Conservation (phyloP, 495 filamentous ascomycete genomes). For the Penicillium longicatenatum region DNA sequence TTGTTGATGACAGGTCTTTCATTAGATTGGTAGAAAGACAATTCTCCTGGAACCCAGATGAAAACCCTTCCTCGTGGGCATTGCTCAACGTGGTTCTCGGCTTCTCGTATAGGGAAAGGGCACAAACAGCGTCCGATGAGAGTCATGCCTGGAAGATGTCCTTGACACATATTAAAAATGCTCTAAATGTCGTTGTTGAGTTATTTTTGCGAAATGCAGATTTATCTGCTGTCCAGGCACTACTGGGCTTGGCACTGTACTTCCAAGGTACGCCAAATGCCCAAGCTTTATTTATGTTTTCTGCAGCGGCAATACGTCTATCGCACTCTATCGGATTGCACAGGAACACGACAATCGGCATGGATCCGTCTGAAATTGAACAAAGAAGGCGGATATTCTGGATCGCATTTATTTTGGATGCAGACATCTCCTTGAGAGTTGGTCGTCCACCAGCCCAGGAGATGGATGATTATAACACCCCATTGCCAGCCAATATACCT, state of each 20-base stretch:
- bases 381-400: slow-evolving; percentile 25
- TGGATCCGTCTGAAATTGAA: slow-evolving; percentile 15
- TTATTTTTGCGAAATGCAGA: slow-evolving; percentile 23
- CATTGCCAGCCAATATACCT: slow-evolving; percentile 13
- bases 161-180: slow-evolving; percentile 23
- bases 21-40: slow-evolving; percentile 16
- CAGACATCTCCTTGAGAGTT: slow-evolving; percentile 21
- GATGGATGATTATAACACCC: slow-evolving; percentile 18
- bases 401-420: slow-evolving; percentile 28
- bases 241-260: slow-evolving; percentile 23
- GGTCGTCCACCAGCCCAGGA: slow-evolving; percentile 22
- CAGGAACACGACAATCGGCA: slow-evolving; percentile 9
- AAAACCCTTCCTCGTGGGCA: slow-evolving; percentile 26
- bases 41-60: slow-evolving; percentile 24
- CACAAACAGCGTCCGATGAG: slow-evolving; percentile 5
- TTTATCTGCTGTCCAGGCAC: slow-evolving; percentile 21
- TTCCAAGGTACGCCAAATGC: slow-evolving; percentile 29
- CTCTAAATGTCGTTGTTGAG: slow-evolving; percentile 19
- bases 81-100: slow-evolving; percentile 24
- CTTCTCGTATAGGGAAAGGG: slow-evolving; percentile 23
- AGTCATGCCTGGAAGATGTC: slow-evolving; percentile 20
- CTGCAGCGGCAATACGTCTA: slow-evolving; percentile 22
- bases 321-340: slow-evolving; percentile 27
- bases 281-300: slow-evolving; percentile 24
- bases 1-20: slow-evolving; percentile 11